A percentile compares a stretch with the other conserved stretches of the same genome.
These are phyloP conservation scores for Dendrocalamus latiflorus DNA, from an alignment of 202 grass and related monocot species.

Conservation along the genomic window DNA sequence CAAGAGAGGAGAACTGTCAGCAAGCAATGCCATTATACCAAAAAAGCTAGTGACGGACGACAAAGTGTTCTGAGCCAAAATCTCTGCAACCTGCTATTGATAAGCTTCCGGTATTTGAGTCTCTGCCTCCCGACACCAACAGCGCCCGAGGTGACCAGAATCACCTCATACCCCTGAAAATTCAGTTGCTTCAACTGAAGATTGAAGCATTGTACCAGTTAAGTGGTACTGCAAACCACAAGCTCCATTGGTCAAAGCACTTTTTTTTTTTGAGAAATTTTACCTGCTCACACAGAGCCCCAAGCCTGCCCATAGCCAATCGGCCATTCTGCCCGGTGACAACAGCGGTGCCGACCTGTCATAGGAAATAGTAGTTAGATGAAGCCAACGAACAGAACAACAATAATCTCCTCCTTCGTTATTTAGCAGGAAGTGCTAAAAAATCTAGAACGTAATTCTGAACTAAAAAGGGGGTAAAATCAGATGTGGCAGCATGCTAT, in stretches of 20 bases:
- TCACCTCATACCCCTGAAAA: slow-evolving; percentile 77
- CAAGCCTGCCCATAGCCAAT: slow-evolving; percentile 82
- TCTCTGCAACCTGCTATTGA: slow-evolving; percentile 74
- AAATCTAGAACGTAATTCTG: not conserved
- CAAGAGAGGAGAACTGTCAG: slow-evolving; percentile 9
- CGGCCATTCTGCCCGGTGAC: slow-evolving; percentile 82
- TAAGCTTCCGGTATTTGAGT: slow-evolving; percentile 71
- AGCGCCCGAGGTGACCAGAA: slow-evolving; percentile 90
- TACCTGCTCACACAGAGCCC: slow-evolving; percentile 85
- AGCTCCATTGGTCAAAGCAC: not conserved
- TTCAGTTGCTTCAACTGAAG: slow-evolving; percentile 84
- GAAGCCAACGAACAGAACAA: not conserved
- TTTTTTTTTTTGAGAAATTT: not conserved
- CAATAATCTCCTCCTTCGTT: not conserved
- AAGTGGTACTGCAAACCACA: not conserved
- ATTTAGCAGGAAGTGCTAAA: not conserved
- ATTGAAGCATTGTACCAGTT: not conserved
- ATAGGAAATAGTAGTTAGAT: not conserved
- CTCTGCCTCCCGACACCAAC: slow-evolving; percentile 88
- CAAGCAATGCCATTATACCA: not conserved
- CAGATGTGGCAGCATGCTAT: not conserved
- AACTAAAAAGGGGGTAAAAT: not conserved
- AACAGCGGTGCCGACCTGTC: slow-evolving; percentile 89
- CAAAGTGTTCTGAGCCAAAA: not conserved
- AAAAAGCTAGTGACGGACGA: not conserved